Base-by-base conservation (phyloP, 208 protist species). In the Wallacemonas rigidus region DNA sequence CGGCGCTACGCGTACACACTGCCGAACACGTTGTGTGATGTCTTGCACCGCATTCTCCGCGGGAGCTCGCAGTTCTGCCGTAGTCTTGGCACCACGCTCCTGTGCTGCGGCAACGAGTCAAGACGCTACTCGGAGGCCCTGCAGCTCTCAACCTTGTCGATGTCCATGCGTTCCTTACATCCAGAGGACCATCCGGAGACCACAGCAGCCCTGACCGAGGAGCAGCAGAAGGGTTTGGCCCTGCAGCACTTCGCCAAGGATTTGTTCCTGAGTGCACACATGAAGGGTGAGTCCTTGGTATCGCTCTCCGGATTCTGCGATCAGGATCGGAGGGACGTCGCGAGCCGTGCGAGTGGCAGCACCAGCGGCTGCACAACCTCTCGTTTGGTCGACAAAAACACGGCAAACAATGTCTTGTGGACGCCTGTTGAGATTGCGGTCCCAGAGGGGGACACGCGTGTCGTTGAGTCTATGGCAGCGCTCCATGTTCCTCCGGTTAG, bases 21-120 rank as follows among this genome's bases (percentile, higher is more conserved):
- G 36, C 57, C 57, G 36, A 63, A n/a, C 57, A 63, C 57, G n/a
- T 38, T 63, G 12, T 45, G 57, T n/a, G 26, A 44, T 9, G 57
- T 63, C 36, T 38, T 63, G 36, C 57, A 63, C 39, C 57, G 57
- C 39, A 14, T 26, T 5, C 61, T 54, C 6, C 39, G 14, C 6
- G 61, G 61, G 9, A 67, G 12, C 61, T 53, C 61, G 7, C 61
- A 53, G 61, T 67, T 53, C 41, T 54, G 61, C 61, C 40, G 61
- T 17, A 7, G 11, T 14, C 40, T 67, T 9, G 43, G 61, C 9
- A 53, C 61, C 6, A 67, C 61, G n/a, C 44, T 54, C 43, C 61
- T 48, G 15, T 53, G 61, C 61, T 63, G 57, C n/a, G 57, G 57
- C n/a, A 38, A 67, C 9, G 43, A 67, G 45, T 53, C 61, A 8